Evolutionary conservation across 257 asterid genomes (phyloP), one percentile per base, ranked within the genome.

Genomic region (Apocynum venetum): DNA sequence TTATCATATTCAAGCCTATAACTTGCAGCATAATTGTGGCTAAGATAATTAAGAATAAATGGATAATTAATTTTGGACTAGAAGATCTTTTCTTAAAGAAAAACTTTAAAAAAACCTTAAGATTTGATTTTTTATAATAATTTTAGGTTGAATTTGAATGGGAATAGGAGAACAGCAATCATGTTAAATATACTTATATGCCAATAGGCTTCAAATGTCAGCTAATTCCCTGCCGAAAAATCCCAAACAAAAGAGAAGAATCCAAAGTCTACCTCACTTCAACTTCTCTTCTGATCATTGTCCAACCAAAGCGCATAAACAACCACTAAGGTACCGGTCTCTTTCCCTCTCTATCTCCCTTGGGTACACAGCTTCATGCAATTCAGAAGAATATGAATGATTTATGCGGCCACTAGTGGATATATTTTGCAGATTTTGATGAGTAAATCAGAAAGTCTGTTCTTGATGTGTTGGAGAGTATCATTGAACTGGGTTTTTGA

Each of bases 191-290:
- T 51, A 43, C 31, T 25, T 25, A 25, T 25, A 25, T 25, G 25
- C n/a, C 20, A 57, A 11, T 17, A 35, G 73, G 53, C 3, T 73
- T 74, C 38, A 6, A n/a, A 40, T 72, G 63, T 67, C 67, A 74
- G 85, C 83, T 57, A 81, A 72, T 67, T 72, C 48, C 66, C n/a
- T 69, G 77, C 74, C 76, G 53, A 9, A 40, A 82, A 41, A 78
- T 75, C 67, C 80, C 73, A 25, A 20, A 40, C 72, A 72, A 56
- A 35, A 49, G 44, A 72, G 35, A 48, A 73, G 36, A 76, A 4
- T 55, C 71, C 60, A 71, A 25, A 51, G 73, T 68, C 80, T 74
- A 49, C 71, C 51, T 61, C 38, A 43, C 56, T 78, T 70, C 77
- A 14, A 35, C 41, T 79, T 78, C 19, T 44, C 56, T 44, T 56